Evolutionary conservation across 2,329 filamentous ascomycete species (phyloP), one percentile per base, ranked within the genome.

Genomic region (Microdochium bolleyi): DNA sequence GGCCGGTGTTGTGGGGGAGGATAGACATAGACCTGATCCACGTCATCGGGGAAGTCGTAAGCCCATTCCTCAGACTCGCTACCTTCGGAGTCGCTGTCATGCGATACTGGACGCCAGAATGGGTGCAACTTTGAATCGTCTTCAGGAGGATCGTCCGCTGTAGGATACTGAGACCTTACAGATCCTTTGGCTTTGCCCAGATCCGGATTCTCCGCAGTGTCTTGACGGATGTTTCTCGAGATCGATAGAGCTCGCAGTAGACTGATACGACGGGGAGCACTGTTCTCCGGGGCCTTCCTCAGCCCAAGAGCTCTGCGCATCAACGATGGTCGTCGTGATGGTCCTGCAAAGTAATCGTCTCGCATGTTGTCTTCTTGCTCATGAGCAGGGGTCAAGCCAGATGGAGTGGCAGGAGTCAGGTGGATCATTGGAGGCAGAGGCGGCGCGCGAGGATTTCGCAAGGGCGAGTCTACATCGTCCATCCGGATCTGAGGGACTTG

Each of bases 351-450:
- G 50, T 77, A 79, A 55, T 79, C 82, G 1, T 80, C 80, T 22
- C 80, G 64, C 58, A 75, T 74, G 24, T 70, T 70, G 52, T 76
- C 70, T 59, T 76, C 70, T 59, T 73, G 77, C 56, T 84, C 80
- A 2, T 73, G 61, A 1, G 74, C 70, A 10, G 82, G 80, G 1
- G 81, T 84, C 46, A 78, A 61, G 2, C 78, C 82, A 2, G 80
- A 83, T 3, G 82, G 82, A 0, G 82, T 85, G 24, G 82, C 81
- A 0, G 82, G 82, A 32, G 82, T 85, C 55, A 85, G 81, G 53
- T 81, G 77, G 58, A 85, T 77, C 1, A 67, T 68, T 10, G 73
- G 74, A 5, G 67, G 79, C 56, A 74, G 69, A 21, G 82, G 82
- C 5, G 82, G 80, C n/a, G 71, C 73, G 49, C 82, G 76, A 14